Evolutionary conservation across 1,284 basidiomycete species (phyloP).

Genomic region (Irpex sp.): DNA sequence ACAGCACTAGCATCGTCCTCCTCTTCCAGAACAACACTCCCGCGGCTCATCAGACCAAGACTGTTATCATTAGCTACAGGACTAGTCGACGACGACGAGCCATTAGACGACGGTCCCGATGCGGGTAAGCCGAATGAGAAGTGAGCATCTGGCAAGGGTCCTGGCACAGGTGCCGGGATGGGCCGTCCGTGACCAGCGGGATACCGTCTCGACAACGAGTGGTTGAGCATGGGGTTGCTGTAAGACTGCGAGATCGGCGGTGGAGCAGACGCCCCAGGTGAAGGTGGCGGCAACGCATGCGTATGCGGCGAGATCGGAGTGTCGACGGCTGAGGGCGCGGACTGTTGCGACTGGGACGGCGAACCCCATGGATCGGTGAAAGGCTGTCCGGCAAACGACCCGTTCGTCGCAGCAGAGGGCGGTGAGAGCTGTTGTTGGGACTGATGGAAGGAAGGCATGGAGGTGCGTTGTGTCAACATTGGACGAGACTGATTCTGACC

Average conservation of each 20-base stretch:
- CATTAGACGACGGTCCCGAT: slow-evolving; percentile 29
- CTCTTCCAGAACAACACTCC: neutral
- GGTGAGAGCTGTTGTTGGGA: slow-evolving; percentile 8
- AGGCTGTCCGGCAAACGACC: slow-evolving; percentile 3
- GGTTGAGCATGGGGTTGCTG: neutral
- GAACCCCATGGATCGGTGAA: slow-evolving; percentile 2
- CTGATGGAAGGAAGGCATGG: slow-evolving; percentile 3
- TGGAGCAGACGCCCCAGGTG: slow-evolving; percentile 7
- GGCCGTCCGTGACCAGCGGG: neutral
- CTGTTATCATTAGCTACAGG: slow-evolving; percentile 1
- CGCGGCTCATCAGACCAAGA: neutral
- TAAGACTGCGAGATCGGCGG: slow-evolving; percentile 13
- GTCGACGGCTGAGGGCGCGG: slow-evolving; percentile 1
- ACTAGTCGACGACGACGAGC: slow-evolving; percentile 6
- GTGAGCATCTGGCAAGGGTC: slow-evolving; percentile 64
- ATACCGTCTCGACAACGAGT: neutral
- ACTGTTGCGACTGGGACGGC: neutral
- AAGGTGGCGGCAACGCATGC: neutral
- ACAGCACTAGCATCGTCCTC: slow-evolving; percentile 8
- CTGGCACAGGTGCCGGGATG: slow-evolving; percentile 54
- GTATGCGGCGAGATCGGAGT: slow-evolving; percentile 2
- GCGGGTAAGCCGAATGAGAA: slow-evolving; percentile 64
- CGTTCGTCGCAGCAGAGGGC: slow-evolving; percentile 11
- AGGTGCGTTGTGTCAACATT: neutral
- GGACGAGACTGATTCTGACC: neutral